A percentile compares a stretch with the other conserved stretches of the same genome.
Conservation (phyloP, 306 rosid genomes). For the Gastrolobium villosum region DNA sequence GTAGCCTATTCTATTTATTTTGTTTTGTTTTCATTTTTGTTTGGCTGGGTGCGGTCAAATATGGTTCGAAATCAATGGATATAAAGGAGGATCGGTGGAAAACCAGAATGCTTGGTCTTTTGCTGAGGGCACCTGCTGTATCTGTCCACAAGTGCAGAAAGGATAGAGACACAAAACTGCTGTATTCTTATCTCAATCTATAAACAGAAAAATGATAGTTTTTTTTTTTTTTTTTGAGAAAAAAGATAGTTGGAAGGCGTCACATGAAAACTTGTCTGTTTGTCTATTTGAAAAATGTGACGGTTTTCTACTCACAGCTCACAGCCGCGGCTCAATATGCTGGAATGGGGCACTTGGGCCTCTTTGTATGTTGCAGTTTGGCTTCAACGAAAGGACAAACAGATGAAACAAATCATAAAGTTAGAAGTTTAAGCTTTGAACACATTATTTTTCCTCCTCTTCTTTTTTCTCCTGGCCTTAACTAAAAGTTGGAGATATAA, state of each 20-base stretch:
- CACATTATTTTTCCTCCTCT: background rate
- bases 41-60: background rate
- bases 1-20: too few species aligned
- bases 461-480: background rate
- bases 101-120: background rate
- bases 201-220: background rate
- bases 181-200: background rate
- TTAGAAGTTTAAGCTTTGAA: slow-evolving; percentile 1
- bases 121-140: background rate
- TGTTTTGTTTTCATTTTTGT: too few species aligned
- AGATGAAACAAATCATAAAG: background rate
- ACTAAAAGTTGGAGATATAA: slow-evolving; percentile 8
- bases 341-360: slow-evolving; percentile 10
- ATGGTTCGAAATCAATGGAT: background rate
- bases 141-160: background rate
- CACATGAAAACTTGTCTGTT: slow-evolving; percentile 24
- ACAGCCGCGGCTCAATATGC: slow-evolving; percentile 2
- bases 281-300: background rate
- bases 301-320: slow-evolving; percentile 22
- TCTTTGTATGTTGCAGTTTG: background rate
- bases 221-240: background rate
- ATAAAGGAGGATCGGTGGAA: background rate
- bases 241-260: background rate
- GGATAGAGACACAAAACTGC: background rate
- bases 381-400: background rate